These are phyloP conservation scores for Leccinum fibrillosum DNA, from an alignment of 768 basidiomycete genomes.

Conservation along the genomic window DNA sequence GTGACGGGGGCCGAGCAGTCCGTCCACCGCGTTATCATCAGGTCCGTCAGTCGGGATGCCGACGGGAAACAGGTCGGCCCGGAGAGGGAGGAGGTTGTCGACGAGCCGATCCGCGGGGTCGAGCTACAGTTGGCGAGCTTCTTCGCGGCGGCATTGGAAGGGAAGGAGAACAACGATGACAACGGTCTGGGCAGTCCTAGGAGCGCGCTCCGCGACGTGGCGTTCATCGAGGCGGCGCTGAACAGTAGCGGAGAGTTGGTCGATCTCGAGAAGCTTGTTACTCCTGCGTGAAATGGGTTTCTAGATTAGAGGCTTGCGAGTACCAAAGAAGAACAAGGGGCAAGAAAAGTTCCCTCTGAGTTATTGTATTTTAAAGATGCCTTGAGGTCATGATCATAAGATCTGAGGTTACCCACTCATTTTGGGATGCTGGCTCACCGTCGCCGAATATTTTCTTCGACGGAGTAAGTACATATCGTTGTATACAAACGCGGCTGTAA, in stretches of 20 bases:
- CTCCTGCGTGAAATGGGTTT: slow-evolving; percentile 1
- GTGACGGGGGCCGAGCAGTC: slow-evolving; percentile 22
- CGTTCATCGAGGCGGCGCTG: slow-evolving; percentile 75
- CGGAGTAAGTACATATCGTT: neutral
- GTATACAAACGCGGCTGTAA: neutral
- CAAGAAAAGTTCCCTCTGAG: too few relatives aligned
- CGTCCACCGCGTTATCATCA: slow-evolving; percentile 40
- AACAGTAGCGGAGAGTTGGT: slow-evolving; percentile 60
- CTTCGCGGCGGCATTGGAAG: slow-evolving; percentile 46
- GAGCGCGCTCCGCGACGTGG: slow-evolving; percentile 69
- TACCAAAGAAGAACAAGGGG: neutral
- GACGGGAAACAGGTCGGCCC: slow-evolving; percentile 15
- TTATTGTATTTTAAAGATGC: neutral
- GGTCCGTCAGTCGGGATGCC: slow-evolving; percentile 22
- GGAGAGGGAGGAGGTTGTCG: slow-evolving; percentile 45
- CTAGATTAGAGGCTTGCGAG: too few relatives aligned
- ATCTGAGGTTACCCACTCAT: neutral
- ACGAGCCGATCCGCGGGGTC: slow-evolving; percentile 51
- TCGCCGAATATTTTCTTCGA: too few relatives aligned
- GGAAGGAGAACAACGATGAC: slow-evolving; percentile 39
- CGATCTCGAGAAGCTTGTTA: slow-evolving; percentile 44
- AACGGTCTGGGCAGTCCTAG: slow-evolving; percentile 53
- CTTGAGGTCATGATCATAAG: neutral
- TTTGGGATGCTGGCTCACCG: too few relatives aligned
- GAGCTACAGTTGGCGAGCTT: slow-evolving; percentile 56